phyloP scores from a whole-genome alignment of 2,329 filamentous ascomycete genomes.

The Aureobasidium musti region DNA sequence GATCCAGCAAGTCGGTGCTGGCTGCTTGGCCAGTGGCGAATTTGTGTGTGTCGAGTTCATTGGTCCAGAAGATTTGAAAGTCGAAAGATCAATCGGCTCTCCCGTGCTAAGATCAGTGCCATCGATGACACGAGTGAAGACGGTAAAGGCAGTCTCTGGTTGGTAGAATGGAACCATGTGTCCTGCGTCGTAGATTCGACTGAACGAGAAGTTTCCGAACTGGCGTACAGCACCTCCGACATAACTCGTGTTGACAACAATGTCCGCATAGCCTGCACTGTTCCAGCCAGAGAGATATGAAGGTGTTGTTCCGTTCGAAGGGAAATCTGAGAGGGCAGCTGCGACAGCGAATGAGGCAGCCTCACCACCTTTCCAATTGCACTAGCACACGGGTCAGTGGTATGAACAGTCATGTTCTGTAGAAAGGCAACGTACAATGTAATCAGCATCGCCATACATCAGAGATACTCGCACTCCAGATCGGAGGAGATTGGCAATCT shows the following conservation, averaged over 20 bases:
- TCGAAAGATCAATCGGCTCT: constrained; percentile 53
- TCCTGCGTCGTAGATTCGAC: constrained; percentile 55
- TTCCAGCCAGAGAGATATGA: constrained; percentile 60
- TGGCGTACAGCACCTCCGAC: constrained; percentile 67
- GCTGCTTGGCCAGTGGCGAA: constrained; percentile 50
- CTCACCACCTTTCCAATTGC: constrained; percentile 72
- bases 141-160: constrained; percentile 56
- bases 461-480: constrained; percentile 62
- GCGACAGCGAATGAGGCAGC: constrained; percentile 66
- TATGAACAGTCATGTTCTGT: background rate
- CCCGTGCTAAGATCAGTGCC: constrained; percentile 54
- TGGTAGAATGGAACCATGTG: constrained; percentile 57
- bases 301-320: constrained; percentile 39
- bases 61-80: constrained; percentile 60
- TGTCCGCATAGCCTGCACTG: constrained; percentile 69
- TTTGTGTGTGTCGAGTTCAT: constrained; percentile 60
- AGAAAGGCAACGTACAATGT: constrained; percentile 38
- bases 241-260: constrained; percentile 67
- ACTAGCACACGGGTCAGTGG: constrained; percentile 33
- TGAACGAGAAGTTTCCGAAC: constrained; percentile 65
- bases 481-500: constrained; percentile 47
- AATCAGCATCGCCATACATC: constrained; percentile 66
- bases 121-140: constrained; percentile 56
- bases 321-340: constrained; percentile 38
- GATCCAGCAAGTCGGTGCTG: constrained; percentile 62